These are phyloP conservation scores for Hypoxylon sp. DNA, from an alignment of 2,329 filamentous ascomycete genomes.

Conservation along the genomic window DNA sequence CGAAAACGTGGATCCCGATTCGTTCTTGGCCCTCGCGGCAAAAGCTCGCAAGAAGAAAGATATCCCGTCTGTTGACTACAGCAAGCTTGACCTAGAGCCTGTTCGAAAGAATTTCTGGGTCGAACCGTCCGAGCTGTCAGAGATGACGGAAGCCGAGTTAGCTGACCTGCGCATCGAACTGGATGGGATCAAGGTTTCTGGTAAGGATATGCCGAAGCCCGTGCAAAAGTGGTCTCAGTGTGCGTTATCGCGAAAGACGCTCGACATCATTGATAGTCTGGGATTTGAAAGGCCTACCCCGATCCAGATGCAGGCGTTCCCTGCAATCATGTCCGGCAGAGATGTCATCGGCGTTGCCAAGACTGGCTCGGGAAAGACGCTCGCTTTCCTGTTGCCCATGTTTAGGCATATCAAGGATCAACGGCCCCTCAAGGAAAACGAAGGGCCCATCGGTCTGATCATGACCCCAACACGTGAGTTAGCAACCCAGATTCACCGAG, in stretches of 20 bases:
- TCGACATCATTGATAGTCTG: constrained; percentile 83
- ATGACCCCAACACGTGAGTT: constrained; percentile 95
- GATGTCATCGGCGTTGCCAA: constrained; percentile 97
- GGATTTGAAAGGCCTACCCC: constrained; percentile 90
- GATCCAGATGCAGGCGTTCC: constrained; percentile 94
- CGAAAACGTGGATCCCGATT: constrained; percentile 56
- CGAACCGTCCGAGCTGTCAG: constrained; percentile 82
- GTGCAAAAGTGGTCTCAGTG: constrained; percentile 98
- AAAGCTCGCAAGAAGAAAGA: constrained; percentile 89
- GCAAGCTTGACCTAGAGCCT: constrained; percentile 82
- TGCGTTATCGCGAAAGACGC: constrained; percentile 83
- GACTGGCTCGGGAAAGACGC: constrained; percentile 96
- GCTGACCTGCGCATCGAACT: constrained; percentile 83
- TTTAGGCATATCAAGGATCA: constrained; percentile 98
- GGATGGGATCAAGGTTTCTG: constrained; percentile 93
- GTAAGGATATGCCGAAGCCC: constrained; percentile 87
- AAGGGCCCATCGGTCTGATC: constrained; percentile 87
- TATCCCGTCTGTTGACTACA: constrained; percentile 85
- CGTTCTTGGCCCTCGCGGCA: constrained; percentile 61
- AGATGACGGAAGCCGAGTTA: constrained; percentile 86
- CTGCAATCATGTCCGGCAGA: constrained; percentile 92
- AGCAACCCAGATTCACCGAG: constrained; percentile 90
- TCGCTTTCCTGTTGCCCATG: constrained; percentile 95
- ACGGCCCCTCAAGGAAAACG: constrained; percentile 77
- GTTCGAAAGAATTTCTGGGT: constrained; percentile 96